These are phyloP conservation scores for Dryadomyces sulphureus DNA, from an alignment of 2,329 filamentous ascomycete species.

Conservation along the genomic window DNA sequence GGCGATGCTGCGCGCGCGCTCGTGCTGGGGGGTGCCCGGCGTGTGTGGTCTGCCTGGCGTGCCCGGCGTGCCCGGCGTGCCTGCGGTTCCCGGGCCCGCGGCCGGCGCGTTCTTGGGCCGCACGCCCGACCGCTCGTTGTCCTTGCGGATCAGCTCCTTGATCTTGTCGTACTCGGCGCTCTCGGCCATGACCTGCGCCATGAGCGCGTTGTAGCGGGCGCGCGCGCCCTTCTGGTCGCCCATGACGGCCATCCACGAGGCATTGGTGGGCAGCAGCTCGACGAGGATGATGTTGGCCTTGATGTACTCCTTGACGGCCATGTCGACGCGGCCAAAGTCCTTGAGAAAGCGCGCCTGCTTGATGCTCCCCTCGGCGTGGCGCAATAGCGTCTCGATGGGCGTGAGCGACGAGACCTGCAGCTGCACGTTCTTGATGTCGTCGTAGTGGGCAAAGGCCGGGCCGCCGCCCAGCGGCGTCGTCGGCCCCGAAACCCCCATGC, in stretches of 20 bases:
- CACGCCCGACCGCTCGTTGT: conserved; percentile 48
- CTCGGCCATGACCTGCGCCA: conserved; percentile 32
- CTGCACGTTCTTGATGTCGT: conserved; percentile 9
- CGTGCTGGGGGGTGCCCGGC: too few relatives aligned
- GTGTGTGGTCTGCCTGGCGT: not conserved
- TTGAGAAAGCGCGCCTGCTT: conserved; percentile 46
- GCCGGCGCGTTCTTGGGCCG: conserved; percentile 20
- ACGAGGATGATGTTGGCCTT: conserved; percentile 66
- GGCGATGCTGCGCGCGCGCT: conserved; percentile 8
- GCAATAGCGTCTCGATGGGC: conserved; percentile 38
- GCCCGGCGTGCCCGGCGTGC: not conserved
- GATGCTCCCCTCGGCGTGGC: conserved; percentile 35
- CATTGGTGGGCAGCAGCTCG: conserved; percentile 61
- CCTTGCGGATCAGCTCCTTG: conserved; percentile 44
- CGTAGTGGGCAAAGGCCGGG: conserved; percentile 8
- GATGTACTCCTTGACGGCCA: conserved; percentile 73
- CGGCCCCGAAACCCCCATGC: not conserved
- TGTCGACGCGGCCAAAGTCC: conserved; percentile 51
- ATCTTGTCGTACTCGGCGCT: conserved; percentile 38
- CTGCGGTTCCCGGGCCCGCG: not conserved
- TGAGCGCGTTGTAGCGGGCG: conserved; percentile 32
- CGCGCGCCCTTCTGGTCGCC: conserved; percentile 33
- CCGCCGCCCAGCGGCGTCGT: not conserved
- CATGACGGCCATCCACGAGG: conserved; percentile 54
- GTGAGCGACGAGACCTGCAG: conserved; percentile 31